Evolutionary conservation across 345 rosid genomes (phyloP).

Genomic region (Ailanthus altissimus): DNA sequence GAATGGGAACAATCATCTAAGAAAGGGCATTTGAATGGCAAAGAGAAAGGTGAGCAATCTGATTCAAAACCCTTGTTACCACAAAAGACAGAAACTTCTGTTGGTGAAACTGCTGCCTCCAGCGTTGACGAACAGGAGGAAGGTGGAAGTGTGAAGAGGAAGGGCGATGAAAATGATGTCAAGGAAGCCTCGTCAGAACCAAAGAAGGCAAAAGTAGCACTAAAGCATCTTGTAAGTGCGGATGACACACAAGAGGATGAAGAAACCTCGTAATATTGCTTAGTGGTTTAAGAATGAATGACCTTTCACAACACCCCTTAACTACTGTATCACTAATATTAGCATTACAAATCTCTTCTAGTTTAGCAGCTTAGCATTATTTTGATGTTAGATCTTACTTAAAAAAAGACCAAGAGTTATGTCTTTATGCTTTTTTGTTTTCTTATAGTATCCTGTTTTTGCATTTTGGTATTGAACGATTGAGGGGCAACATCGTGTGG

Average conservation of each 20-base stretch:
- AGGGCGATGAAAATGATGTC: conserved; percentile 37
- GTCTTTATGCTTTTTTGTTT: too few species aligned
- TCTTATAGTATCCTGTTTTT: not conserved
- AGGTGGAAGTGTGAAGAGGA: conserved; percentile 48
- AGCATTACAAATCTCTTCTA: not conserved
- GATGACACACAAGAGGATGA: conserved; percentile 63
- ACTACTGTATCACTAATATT: not conserved
- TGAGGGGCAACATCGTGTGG: too few species aligned
- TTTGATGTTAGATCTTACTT: too few species aligned
- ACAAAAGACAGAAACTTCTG: conserved; percentile 30
- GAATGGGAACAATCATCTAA: conserved; percentile 51
- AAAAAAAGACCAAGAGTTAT: too few species aligned
- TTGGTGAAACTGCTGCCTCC: conserved; percentile 30
- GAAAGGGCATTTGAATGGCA: conserved; percentile 28
- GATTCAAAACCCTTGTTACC: conserved; percentile 30
- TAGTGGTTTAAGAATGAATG: not conserved
- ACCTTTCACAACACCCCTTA: too few species aligned
- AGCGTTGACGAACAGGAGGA: conserved; percentile 23
- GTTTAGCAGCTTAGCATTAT: not conserved
- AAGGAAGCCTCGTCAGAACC: conserved; percentile 39
- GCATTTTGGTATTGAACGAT: not conserved
- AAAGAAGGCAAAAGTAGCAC: conserved; percentile 64
- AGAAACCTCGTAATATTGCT: conserved; percentile 5
- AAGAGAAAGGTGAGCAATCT: conserved; percentile 39
- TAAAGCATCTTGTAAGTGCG: conserved; percentile 60